These are phyloP conservation scores for Hypomyces perniciosus DNA, from an alignment of 2,329 filamentous ascomycete genomes.

Conservation along the genomic window DNA sequence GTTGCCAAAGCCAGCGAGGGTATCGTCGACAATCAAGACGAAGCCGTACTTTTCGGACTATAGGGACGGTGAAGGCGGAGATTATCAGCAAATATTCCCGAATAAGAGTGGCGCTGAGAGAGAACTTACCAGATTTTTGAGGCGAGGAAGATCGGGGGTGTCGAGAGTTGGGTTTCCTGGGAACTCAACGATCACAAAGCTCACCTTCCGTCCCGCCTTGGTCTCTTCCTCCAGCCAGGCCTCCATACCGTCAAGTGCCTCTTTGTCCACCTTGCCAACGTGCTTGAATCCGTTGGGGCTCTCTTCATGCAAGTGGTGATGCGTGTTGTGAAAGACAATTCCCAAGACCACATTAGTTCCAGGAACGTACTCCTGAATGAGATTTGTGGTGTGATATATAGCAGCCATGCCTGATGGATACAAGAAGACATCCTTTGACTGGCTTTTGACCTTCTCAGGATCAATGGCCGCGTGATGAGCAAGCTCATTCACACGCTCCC, in stretches of 20 bases:
- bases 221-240: conserved; percentile 36
- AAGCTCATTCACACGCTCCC: conserved; percentile 35
- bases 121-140: conserved; percentile 33
- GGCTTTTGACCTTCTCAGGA: conserved; percentile 19
- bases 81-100: background rate
- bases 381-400: conserved; percentile 38
- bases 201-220: conserved; percentile 32
- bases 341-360: conserved; percentile 41
- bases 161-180: conserved; percentile 33
- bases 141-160: conserved; percentile 27
- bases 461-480: conserved; percentile 35
- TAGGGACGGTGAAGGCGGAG: background rate
- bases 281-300: conserved; percentile 39
- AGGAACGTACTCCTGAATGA: conserved; percentile 29
- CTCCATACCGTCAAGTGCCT: conserved; percentile 40
- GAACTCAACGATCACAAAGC: conserved; percentile 43
- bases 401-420: conserved; percentile 51
- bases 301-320: conserved; percentile 42
- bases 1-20: conserved; percentile 41
- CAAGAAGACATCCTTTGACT: conserved; percentile 41
- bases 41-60: conserved; percentile 39
- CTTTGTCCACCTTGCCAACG: conserved; percentile 37
- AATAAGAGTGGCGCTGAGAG: background rate
- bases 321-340: conserved; percentile 46
- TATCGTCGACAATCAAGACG: conserved; percentile 43